These are phyloP conservation scores for Mortierella hygrophila DNA, from an alignment of 192 early-diverging fungal species.

Conservation along the genomic window DNA sequence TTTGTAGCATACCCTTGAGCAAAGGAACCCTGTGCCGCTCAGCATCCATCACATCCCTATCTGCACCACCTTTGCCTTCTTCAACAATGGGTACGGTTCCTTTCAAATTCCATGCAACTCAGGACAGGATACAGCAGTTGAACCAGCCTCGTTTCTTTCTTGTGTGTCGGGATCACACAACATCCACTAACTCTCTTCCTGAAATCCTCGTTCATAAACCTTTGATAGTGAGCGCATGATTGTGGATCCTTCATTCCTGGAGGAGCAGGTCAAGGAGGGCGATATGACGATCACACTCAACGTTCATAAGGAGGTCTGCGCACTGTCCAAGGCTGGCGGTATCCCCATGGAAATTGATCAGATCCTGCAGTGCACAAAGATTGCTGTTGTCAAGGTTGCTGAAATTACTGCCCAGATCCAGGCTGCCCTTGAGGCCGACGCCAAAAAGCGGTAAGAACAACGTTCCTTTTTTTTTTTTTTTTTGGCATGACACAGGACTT, in stretches of 20 bases:
- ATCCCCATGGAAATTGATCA: conserved; percentile 79
- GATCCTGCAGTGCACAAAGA: conserved; percentile 85
- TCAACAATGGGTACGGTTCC: conserved; percentile 77
- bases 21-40: conserved; percentile 93
- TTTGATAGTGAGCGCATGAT: conserved; percentile 68
- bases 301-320: conserved; percentile 92
- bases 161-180: no score
- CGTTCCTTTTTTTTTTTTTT: background rate
- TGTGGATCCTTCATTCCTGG: conserved; percentile 88
- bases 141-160: background rate
- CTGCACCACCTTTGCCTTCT: conserved; percentile 93
- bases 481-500: no score
- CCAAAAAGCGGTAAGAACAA: conserved; percentile 36
- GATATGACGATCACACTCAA: conserved; percentile 93
- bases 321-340: conserved; percentile 93
- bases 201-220: background rate
- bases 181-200: background rate
- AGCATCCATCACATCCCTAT: conserved; percentile 97
- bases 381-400: conserved; percentile 80
- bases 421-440: conserved; percentile 72
- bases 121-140: background rate
- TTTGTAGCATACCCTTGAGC: conserved; percentile 82
- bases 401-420: conserved; percentile 87
- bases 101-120: background rate
- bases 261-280: conserved; percentile 88